These are phyloP conservation scores for Suillus clintonianus DNA, from an alignment of 768 basidiomycete genomes.

Conservation along the genomic window DNA sequence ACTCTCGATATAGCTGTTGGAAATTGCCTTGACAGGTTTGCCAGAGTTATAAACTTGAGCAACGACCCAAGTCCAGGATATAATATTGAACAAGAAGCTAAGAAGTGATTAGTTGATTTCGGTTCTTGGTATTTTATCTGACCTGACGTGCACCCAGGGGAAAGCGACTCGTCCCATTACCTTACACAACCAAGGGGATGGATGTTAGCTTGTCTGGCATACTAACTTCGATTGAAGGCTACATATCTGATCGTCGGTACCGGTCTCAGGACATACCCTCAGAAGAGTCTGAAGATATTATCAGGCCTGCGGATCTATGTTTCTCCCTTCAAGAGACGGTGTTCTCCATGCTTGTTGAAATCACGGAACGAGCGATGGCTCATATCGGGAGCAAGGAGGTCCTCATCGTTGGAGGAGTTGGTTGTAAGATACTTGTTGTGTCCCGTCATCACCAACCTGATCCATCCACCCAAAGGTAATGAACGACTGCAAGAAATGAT, in stretches of 20 bases:
- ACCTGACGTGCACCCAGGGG: constrained; percentile 53
- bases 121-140: not conserved
- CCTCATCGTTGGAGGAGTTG: constrained; percentile 97
- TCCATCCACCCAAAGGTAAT: constrained; percentile 60
- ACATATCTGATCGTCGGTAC: constrained; percentile 85
- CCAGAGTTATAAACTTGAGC: constrained; percentile 88
- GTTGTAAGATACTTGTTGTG: constrained; percentile 65
- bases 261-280: constrained; percentile 43
- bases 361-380: constrained; percentile 98
- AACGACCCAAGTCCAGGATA: constrained; percentile 97
- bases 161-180: constrained; percentile 76
- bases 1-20: constrained; percentile 99
- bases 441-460: not conserved
- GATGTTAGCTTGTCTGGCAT: constrained; percentile 96
- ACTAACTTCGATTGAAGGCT: constrained; percentile 83
- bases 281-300: constrained; percentile 59
- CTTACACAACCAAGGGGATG: constrained; percentile 99
- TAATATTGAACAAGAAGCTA: constrained; percentile 96
- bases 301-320: constrained; percentile 95
- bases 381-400: constrained; percentile 97
- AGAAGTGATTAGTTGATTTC: constrained; percentile 54
- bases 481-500: constrained; percentile 97
- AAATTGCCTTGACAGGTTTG: constrained; percentile 97
- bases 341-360: constrained; percentile 98
- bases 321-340: constrained; percentile 97